phyloP scores from a whole-genome alignment of 257 asterid species.

The Rehmannia glutinosa region DNA sequence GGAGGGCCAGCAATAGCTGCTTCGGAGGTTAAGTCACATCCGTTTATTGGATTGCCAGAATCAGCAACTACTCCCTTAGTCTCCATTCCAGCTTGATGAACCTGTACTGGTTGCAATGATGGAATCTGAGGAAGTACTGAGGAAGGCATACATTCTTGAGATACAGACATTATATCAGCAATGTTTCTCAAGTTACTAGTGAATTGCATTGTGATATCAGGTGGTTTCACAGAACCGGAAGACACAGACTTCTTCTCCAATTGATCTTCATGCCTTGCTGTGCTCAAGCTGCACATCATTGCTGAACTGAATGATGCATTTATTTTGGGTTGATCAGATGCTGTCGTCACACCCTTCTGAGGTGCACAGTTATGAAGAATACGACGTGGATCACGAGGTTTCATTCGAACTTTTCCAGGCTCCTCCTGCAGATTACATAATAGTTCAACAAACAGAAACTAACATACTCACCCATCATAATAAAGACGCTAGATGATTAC shows the following conservation, averaged over 20 bases:
- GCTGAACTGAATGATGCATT: constrained; percentile 34
- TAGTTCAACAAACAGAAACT: constrained; percentile 6
- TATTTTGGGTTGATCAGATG: constrained; percentile 45
- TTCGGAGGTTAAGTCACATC: constrained; percentile 38
- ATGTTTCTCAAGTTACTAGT: constrained; percentile 69
- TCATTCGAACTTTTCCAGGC: constrained; percentile 73
- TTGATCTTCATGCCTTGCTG: constrained; percentile 49
- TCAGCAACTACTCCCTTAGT: constrained; percentile 38
- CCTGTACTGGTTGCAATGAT: constrained; percentile 34
- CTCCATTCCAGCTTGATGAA: constrained; percentile 35
- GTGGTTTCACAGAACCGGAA: constrained; percentile 39
- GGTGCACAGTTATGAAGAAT: constrained; percentile 51
- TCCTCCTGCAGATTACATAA: constrained; percentile 61
- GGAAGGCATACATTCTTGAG: constrained; percentile 47
- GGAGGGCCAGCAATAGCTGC: constrained; percentile 48
- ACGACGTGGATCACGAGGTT: constrained; percentile 97
- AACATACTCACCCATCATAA: neutral
- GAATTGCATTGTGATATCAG: constrained; percentile 76
- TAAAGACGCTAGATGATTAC: constrained; percentile 6
- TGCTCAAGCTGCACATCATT: constrained; percentile 26
- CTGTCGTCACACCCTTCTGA: constrained; percentile 39
- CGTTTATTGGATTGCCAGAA: constrained; percentile 35
- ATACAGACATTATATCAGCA: constrained; percentile 62
- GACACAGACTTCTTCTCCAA: constrained; percentile 37
- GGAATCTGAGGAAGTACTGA: constrained; percentile 36